Conservation (phyloP, 2,329 filamentous ascomycete genomes). For the Pseudogymnoascus sp. region DNA sequence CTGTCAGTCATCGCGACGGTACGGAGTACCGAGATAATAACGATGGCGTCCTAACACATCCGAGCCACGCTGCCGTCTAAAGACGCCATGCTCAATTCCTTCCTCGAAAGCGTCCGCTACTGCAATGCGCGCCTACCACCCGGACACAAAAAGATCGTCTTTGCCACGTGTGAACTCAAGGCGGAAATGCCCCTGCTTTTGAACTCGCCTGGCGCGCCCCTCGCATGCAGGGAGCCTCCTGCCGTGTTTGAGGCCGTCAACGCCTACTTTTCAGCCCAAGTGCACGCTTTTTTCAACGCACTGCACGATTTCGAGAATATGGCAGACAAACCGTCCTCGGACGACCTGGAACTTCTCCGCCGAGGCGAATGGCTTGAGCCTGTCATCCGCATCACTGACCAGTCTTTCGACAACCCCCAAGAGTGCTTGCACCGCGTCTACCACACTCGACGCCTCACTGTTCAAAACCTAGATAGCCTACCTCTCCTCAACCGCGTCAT, state of each 20-base stretch:
- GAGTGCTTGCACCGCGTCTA: not conserved
- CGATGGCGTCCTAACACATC: constrained; percentile 2
- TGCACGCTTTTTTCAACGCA: constrained; percentile 17
- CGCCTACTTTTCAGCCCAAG: constrained; percentile 16
- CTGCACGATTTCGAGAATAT: constrained; percentile 15
- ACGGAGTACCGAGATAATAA: not conserved
- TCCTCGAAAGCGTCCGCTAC: not conserved
- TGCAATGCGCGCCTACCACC: not conserved
- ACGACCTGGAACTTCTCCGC: constrained; percentile 11
- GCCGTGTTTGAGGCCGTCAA: constrained; percentile 17
- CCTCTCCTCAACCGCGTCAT: not conserved
- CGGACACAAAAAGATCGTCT: not conserved
- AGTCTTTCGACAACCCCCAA: not conserved
- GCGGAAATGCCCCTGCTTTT: constrained; percentile 2
- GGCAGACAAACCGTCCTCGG: constrained; percentile 10
- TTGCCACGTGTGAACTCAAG: not conserved
- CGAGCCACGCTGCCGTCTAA: not conserved
- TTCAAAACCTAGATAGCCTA: not conserved
- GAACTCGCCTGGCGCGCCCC: not conserved
- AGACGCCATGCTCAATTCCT: constrained; percentile 1
- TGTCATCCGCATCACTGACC: not conserved
- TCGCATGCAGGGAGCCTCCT: constrained; percentile 14
- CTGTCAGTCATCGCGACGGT: not conserved
- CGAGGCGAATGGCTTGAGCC: constrained; percentile 12
- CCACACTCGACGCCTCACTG: constrained; percentile 1